A percentile compares a stretch with the other conserved stretches of the same genome.
Conservation (phyloP, 1,284 basidiomycete species). For the Ceratobasidium sp. region DNA sequence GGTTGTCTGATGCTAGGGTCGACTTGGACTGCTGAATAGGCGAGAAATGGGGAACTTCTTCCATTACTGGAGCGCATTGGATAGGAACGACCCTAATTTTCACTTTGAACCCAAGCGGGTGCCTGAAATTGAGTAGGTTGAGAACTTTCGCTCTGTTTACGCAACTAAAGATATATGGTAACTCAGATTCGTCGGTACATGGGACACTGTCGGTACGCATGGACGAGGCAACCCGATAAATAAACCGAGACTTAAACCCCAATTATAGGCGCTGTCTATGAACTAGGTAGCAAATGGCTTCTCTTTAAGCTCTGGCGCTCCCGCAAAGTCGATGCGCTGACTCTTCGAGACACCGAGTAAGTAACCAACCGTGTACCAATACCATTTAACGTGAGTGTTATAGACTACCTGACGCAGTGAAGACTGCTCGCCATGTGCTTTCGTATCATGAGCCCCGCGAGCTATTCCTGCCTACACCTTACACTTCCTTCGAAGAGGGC, state of each 20-base stretch:
- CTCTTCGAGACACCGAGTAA: background rate
- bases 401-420: constrained; percentile 33
- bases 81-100: background rate
- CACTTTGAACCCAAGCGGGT: background rate
- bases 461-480: constrained; percentile 19
- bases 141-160: background rate
- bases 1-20: background rate
- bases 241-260: too few species aligned
- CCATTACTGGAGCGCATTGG: constrained; percentile 10
- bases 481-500: background rate
- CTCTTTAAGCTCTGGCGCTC: background rate
- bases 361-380: background rate
- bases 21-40: constrained; percentile 38
- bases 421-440: constrained; percentile 39
- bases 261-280: background rate
- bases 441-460: constrained; percentile 42
- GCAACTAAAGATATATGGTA: background rate
- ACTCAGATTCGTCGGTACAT: constrained; percentile 9
- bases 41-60: constrained; percentile 44
- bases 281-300: background rate
- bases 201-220: constrained; percentile 36
- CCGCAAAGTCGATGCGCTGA: background rate
- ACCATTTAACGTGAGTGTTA: background rate
- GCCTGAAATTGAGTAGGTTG: background rate
- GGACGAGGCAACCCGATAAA: too few species aligned